Percentiles rank a stretch among this genome's conserved stretches.
These are phyloP conservation scores for Trichosporon sp. DNA, from an alignment of 1,284 basidiomycete species.

Conservation along the genomic window DNA sequence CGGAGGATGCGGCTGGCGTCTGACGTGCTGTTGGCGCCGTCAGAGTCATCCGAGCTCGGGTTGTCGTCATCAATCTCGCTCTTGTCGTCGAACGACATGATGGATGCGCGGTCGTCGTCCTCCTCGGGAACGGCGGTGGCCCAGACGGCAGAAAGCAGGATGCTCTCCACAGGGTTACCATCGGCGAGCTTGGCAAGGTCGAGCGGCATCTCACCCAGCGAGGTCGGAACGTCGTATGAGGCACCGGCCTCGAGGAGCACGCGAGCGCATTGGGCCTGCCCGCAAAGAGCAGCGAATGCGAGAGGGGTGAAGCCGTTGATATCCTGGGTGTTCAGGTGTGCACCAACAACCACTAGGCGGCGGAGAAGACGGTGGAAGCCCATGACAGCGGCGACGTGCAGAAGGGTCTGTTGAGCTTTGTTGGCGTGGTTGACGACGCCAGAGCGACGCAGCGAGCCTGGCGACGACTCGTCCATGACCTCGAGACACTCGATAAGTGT, in stretches of 20 bases:
- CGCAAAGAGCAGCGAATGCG: constrained; percentile 77
- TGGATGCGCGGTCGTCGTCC: constrained; percentile 21
- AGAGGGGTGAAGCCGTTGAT: constrained; percentile 87
- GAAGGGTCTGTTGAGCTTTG: constrained; percentile 70
- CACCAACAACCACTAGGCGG: constrained; percentile 72
- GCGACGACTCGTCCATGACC: constrained; percentile 43
- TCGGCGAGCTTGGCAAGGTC: constrained; percentile 71
- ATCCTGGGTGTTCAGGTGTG: constrained; percentile 82
- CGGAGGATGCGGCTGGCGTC: constrained; percentile 27
- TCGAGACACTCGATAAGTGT: constrained; percentile 75
- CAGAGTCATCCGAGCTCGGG: constrained; percentile 47
- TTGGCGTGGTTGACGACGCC: constrained; percentile 68
- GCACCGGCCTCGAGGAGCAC: constrained; percentile 78
- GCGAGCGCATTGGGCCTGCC: constrained; percentile 67
- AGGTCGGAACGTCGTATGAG: constrained; percentile 72
- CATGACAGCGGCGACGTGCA: constrained; percentile 84
- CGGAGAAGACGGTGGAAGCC: constrained; percentile 72
- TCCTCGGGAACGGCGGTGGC: constrained; percentile 33
- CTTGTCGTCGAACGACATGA: constrained; percentile 34
- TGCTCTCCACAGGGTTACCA: constrained; percentile 57
- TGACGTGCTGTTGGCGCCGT: constrained; percentile 33
- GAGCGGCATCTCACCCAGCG: constrained; percentile 73
- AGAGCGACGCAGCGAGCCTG: constrained; percentile 57
- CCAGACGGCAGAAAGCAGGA: constrained; percentile 56
- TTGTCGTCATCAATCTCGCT: constrained; percentile 55